Evolutionary conservation across 306 rosid genomes (phyloP).

Genomic region (Trifolium dubium): DNA sequence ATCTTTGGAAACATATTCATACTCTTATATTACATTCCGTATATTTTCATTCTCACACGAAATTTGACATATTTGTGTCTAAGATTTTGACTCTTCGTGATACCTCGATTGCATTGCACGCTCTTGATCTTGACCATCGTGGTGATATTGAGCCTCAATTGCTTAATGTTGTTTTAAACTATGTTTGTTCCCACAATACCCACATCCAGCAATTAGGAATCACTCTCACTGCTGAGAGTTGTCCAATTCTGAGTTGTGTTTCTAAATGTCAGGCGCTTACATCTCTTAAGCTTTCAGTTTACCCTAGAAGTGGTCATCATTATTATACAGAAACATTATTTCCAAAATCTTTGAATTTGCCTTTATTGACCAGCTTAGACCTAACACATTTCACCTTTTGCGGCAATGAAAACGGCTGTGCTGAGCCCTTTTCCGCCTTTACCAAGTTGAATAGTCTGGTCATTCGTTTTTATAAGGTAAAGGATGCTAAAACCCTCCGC

Average conservation of each 20-base stretch:
- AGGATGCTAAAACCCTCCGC: constrained; percentile 17
- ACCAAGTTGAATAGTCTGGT: constrained; percentile 19
- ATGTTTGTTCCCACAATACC: neutral
- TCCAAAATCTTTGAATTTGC: constrained; percentile 20
- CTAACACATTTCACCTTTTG: constrained; percentile 11
- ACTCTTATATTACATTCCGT: neutral
- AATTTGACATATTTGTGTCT: neutral
- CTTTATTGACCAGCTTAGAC: constrained; percentile 8
- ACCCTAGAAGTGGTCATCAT: neutral
- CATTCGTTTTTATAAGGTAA: neutral
- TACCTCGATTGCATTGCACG: neutral
- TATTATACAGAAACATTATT: neutral
- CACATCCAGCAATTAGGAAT: neutral
- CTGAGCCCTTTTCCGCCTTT: constrained; percentile 11
- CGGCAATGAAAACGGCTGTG: neutral
- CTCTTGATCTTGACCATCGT: neutral
- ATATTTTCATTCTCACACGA: neutral
- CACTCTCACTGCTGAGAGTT: neutral
- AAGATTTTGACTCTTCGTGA: neutral
- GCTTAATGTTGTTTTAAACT: neutral
- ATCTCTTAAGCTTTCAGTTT: constrained; percentile 24
- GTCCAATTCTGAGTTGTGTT: neutral
- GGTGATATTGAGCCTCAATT: neutral
- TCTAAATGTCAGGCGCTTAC: constrained; percentile 13
- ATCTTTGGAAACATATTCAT: constrained; percentile 28